Conservation (phyloP, 148 eudicot genomes). For the Rhododendron simsii region DNA sequence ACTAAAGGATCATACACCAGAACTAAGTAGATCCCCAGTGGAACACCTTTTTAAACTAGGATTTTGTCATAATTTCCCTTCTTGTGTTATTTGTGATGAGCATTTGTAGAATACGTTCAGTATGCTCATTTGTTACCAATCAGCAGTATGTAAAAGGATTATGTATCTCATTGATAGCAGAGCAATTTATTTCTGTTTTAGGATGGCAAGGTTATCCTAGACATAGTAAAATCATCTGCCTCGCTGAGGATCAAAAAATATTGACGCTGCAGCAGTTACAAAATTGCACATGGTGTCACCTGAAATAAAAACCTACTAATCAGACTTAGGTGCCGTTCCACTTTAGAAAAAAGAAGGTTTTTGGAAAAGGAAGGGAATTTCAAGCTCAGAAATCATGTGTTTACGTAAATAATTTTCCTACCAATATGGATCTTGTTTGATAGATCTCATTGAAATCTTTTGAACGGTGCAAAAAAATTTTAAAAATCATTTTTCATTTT, state of each 20-base stretch:
- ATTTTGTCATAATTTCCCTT: background rate
- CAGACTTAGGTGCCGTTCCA: background rate
- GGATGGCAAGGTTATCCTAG: background rate
- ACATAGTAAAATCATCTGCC: background rate
- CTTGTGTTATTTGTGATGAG: slow-evolving; percentile 6
- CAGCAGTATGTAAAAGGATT: background rate
- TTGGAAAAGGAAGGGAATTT: too few species aligned
- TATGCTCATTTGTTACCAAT: background rate
- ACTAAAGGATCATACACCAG: background rate
- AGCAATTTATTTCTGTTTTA: slow-evolving; percentile 1
- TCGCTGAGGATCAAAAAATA: background rate
- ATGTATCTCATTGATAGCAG: background rate
- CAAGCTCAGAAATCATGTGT: too few species aligned
- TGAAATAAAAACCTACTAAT: background rate
- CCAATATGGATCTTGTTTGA: too few species aligned
- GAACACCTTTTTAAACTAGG: background rate
- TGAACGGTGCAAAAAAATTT: too few species aligned
- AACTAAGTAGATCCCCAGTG: background rate
- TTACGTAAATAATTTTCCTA: too few species aligned
- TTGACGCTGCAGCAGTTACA: background rate
- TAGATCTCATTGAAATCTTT: too few species aligned
- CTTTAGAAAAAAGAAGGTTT: too few species aligned
- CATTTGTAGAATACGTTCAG: background rate
- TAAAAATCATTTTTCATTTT: too few species aligned
- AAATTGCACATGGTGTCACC: background rate